Base-by-base conservation (phyloP, 768 basidiomycete genomes). In the Cystofilobasidium capitatum region DNA sequence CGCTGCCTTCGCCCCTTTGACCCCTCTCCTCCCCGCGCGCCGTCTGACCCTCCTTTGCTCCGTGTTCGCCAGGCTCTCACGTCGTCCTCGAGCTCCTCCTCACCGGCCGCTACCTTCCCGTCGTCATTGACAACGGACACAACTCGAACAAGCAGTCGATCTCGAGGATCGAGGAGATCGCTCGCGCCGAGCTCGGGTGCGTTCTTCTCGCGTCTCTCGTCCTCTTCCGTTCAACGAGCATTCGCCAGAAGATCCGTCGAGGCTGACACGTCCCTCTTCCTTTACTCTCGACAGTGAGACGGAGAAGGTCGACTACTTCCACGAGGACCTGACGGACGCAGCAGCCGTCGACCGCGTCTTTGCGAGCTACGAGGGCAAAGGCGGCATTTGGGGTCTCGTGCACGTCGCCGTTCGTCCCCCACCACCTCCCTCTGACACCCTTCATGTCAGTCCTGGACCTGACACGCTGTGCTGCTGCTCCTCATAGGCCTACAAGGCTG, bases 371-470 rank as follows among this genome's bases (percentile, higher is more conserved):
- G 72, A 74, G 65, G 85, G 84, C 62, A 86, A 89, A 73, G 89
- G 89, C 24, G 89, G 89, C 4, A 89, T 99, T 70, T 97, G 91
- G 89, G 96, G 93, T 60, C 91, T 97, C 29, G 81, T 99, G 64
- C 96, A 98, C 77, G 84, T 99, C 65, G 96, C 94, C 26, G 90
- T 91, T 72, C 75, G 88, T 83, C 66, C 44, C 47, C 64, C 29
- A 22, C 47, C 8, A 40, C 45, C 29, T 42, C 55, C 35, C 35
- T 58, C 55, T 29, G 31, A n/a, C 55, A 8, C 4, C 9, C 55
- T 20, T 20, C 7, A 17, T 24, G n/a, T n/a, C 55, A 29, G 24
- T 3, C 24, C n/a, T 9, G 3, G 26, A 35, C 17, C 35, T 9
- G 39, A 26, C 47, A 57, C 35, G 36, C 54, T 49, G 35, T 49